These are phyloP conservation scores for Nakazawaea populi DNA, from an alignment of 805 yeast genomes.

Conservation along the genomic window DNA sequence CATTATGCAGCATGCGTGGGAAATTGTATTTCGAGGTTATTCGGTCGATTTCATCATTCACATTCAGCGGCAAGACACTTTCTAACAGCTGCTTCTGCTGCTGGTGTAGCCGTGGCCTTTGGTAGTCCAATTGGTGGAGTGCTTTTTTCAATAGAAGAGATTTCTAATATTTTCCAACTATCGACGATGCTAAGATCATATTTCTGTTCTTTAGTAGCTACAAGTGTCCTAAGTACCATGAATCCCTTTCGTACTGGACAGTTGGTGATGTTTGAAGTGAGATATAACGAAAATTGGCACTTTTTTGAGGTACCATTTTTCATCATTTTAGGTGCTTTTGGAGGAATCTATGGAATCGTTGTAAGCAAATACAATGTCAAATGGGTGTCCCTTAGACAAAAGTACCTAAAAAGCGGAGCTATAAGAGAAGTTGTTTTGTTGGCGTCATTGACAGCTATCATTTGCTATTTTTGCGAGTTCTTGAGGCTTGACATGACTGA, in stretches of 20 bases:
- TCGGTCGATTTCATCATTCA: constrained; percentile 37
- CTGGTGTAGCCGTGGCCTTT: constrained; percentile 98
- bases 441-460: constrained; percentile 61
- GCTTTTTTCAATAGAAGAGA: constrained; percentile 86
- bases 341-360: constrained; percentile 83
- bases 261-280: constrained; percentile 87
- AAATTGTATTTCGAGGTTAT: constrained; percentile 56
- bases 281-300: constrained; percentile 82
- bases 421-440: constrained; percentile 66
- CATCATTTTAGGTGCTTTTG: constrained; percentile 76
- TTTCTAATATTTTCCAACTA: constrained; percentile 65
- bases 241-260: constrained; percentile 96
- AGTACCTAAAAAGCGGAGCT: constrained; percentile 51
- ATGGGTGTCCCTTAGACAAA: constrained; percentile 73
- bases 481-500: constrained; percentile 90
- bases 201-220: constrained; percentile 86
- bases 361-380: constrained; percentile 71
- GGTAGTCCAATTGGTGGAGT: constrained; percentile 98
- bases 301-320: constrained; percentile 79
- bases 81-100: constrained; percentile 88
- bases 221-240: constrained; percentile 68
- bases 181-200: constrained; percentile 87
- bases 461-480: constrained; percentile 82
- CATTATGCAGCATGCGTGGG: constrained; percentile 99
- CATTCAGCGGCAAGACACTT: constrained; percentile 48